phyloP scores from a whole-genome alignment of 345 rosid species.

The Cardamine resedifolia region DNA sequence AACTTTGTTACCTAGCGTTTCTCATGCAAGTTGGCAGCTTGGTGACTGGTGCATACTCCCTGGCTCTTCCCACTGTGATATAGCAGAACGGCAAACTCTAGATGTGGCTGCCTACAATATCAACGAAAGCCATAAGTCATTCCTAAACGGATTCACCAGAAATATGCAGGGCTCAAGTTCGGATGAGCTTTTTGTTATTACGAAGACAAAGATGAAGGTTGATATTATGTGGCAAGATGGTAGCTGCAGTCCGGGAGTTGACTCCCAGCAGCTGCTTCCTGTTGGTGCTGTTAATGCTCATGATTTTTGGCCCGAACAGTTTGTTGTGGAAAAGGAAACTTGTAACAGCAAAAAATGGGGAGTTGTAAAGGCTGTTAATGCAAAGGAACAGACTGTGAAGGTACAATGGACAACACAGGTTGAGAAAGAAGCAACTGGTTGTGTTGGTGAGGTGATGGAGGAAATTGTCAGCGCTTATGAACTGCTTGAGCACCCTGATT shows the following conservation, averaged over 20 bases:
- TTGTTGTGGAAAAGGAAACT: conserved; percentile 64
- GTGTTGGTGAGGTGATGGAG: conserved; percentile 41
- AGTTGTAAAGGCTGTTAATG: conserved; percentile 58
- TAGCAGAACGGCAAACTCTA: conserved; percentile 30
- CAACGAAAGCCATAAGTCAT: conserved; percentile 20
- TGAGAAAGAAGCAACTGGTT: conserved; percentile 37
- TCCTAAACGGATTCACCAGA: conserved; percentile 44
- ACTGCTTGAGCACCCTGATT: conserved; percentile 83
- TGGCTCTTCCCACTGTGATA: conserved; percentile 34
- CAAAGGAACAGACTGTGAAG: conserved; percentile 71
- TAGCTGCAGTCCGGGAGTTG: conserved; percentile 50
- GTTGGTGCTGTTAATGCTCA: conserved; percentile 60
- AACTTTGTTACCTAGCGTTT: conserved; percentile 59
- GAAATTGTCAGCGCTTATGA: conserved; percentile 86
- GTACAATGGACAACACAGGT: conserved; percentile 61
- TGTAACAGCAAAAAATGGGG: conserved; percentile 64
- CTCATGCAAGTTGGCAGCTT: conserved; percentile 87
- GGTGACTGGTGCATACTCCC: conserved; percentile 91
- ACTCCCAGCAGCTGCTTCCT: conserved; percentile 62
- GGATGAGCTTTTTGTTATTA: conserved; percentile 54
- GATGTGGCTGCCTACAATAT: conserved; percentile 28
- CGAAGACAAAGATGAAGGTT: conserved; percentile 61
- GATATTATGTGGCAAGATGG: conserved; percentile 94
- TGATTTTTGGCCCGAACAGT: conserved; percentile 93
- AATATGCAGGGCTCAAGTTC: conserved; percentile 30